Conservation (phyloP, 1,284 basidiomycete genomes). For the Rhodotorula sp. region DNA sequence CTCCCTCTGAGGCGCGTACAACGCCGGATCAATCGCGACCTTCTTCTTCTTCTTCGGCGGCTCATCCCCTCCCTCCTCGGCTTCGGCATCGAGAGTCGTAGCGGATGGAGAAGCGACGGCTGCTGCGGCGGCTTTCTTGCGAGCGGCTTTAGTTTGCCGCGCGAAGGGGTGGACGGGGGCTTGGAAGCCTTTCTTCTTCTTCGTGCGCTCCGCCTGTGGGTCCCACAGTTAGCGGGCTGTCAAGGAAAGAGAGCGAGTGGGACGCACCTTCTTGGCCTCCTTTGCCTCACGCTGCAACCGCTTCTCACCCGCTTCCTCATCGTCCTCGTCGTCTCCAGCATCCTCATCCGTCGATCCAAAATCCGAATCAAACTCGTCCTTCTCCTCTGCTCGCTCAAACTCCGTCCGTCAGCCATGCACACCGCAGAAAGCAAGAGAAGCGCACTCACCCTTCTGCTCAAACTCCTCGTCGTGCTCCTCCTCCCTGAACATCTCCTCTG, state of each 20-base stretch:
- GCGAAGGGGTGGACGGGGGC: constrained; percentile 38
- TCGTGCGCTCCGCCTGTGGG: constrained; percentile 23
- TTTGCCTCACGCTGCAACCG: constrained; percentile 61
- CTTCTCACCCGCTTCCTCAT: constrained; percentile 59
- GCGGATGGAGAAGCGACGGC: constrained; percentile 32
- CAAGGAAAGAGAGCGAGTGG: no score
- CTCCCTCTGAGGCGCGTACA: constrained; percentile 25
- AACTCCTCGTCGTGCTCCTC: constrained; percentile 70
- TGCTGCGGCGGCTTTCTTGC: constrained; percentile 12
- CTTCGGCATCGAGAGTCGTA: constrained; percentile 19
- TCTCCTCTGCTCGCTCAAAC: constrained; percentile 58
- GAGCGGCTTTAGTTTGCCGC: constrained; percentile 32
- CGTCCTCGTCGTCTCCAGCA: constrained; percentile 61
- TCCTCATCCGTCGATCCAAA: constrained; percentile 68
- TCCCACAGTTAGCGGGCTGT: background rate
- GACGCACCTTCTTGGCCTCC: constrained; percentile 53
- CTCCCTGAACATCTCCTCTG: constrained; percentile 54
- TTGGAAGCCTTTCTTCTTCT: constrained; percentile 32
- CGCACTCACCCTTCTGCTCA: constrained; percentile 58
- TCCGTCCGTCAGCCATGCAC: background rate
- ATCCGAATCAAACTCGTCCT: constrained; percentile 73
- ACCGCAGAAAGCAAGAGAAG: constrained; percentile 5
- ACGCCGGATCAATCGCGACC: constrained; percentile 12
- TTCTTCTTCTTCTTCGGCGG: constrained; percentile 24
- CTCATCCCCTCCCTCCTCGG: background rate